Evolutionary conservation across 208 protist species (phyloP).

Genomic region (Vickermania ingenoplastis): DNA sequence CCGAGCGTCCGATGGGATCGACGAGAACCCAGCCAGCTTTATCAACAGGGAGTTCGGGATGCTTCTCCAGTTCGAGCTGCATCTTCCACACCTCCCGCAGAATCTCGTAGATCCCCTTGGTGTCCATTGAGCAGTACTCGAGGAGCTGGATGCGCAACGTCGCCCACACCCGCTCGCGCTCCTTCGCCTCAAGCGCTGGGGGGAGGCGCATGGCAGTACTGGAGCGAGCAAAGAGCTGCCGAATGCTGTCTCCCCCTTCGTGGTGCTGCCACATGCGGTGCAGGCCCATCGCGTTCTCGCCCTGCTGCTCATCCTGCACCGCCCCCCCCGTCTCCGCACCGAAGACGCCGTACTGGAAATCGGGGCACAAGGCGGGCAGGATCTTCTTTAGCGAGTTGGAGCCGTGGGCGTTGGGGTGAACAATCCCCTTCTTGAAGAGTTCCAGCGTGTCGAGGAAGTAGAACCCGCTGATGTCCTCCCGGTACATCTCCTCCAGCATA

Average conservation of each 20-base stretch:
- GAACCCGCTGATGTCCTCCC: slow-evolving; percentile 71
- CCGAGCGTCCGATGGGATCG: no score
- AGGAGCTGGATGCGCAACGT: slow-evolving; percentile 77
- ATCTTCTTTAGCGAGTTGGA: slow-evolving; percentile 89
- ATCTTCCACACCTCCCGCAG: slow-evolving; percentile 77
- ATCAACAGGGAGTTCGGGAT: slow-evolving; percentile 25
- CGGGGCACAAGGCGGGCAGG: slow-evolving; percentile 74
- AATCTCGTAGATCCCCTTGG: slow-evolving; percentile 78
- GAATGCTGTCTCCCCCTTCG: slow-evolving; percentile 64
- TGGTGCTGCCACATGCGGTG: slow-evolving; percentile 86
- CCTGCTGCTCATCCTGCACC: slow-evolving; percentile 58
- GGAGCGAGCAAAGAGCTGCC: background rate
- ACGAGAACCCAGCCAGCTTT: slow-evolving; percentile 80
- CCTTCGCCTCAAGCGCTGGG: slow-evolving; percentile 17
- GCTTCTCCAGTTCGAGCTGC: slow-evolving; percentile 20
- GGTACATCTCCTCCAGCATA: slow-evolving; percentile 57
- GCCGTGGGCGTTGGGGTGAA: slow-evolving; percentile 75
- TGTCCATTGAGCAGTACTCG: slow-evolving; percentile 89
- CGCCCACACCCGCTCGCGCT: slow-evolving; percentile 62
- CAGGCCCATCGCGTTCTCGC: slow-evolving; percentile 84
- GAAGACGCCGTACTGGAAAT: slow-evolving; percentile 84
- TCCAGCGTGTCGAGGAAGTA: slow-evolving; percentile 86
- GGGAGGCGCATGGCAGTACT: slow-evolving; percentile 4
- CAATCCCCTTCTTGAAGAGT: slow-evolving; percentile 64
- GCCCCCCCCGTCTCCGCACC: slow-evolving; percentile 12